Evolutionary conservation across 371 early-diverging fungal genomes (phyloP), one percentile per base, ranked within the genome.

Genomic region (Actinomortierella ambigua): DNA sequence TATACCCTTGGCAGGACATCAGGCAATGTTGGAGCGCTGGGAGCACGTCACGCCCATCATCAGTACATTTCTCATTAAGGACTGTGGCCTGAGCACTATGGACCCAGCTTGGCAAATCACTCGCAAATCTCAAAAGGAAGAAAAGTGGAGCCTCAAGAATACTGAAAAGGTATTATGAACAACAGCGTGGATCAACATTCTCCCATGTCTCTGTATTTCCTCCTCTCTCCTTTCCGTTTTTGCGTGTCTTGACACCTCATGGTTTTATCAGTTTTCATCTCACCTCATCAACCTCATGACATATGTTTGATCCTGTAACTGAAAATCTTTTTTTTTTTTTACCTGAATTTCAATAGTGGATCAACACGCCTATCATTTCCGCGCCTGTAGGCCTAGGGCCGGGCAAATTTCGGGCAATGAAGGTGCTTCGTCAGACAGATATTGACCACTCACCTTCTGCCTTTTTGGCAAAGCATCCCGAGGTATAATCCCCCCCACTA

Each of bases 61-160:
- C 27, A 76, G 80, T 50, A 78, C 87, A 4, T 90, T 90, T 63
- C 58, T 90, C 53, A 85, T 88, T 59, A 87, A 89, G 27, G 81
- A 79, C 27, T 86, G 84, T 55, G 83, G 82, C 6, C 61, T 88
- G 46, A 71, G 81, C 11, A 85, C 85, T 0, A 58, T 87, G 54
- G 84, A 84, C 61, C 84, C 85, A 11, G 81, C 83, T 27, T 87
- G 85, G 88, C 88, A 87, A 55, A 82, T 85, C 17, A 57, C 83
- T 11, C 69, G 79, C 59, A 82, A 82, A 59, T 83, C 82, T 1
- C 78, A 81, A 55, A 80, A 81, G 29, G 86, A 87, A 47, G 84
- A 86, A 55, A 90, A 89, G 47, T 88, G 89, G 88, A 84, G 87
- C 65, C 61, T 87, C 27, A 88, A 88, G 67, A 89, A 89, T 34